phyloP scores from a whole-genome alignment of 2,329 filamentous ascomycete genomes.

The Penicillium sp. region DNA sequence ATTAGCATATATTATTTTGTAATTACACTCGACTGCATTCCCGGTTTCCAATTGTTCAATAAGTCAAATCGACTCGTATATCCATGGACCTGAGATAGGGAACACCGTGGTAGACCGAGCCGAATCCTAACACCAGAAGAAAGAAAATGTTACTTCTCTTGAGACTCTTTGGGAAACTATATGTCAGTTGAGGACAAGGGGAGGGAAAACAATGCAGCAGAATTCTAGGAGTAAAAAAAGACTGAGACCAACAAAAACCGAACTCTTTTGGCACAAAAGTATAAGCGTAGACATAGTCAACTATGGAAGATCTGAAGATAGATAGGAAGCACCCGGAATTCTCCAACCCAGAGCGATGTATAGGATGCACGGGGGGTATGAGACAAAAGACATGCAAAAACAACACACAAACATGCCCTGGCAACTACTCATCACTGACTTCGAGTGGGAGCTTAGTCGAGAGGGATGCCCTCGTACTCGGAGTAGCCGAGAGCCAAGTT shows the following conservation, averaged over 20 bases:
- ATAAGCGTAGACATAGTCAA: constrained; percentile 16
- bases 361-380: constrained; percentile 32
- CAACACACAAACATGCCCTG: constrained; percentile 7
- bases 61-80: not conserved
- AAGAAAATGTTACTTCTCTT: constrained; percentile 1
- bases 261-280: constrained; percentile 10
- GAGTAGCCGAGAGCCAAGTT: constrained; percentile 85
- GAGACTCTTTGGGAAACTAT: not conserved
- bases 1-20: not conserved
- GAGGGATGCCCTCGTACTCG: constrained; percentile 83
- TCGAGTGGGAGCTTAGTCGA: constrained; percentile 41
- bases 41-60: not conserved
- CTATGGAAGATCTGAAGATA: constrained; percentile 23
- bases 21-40: not conserved
- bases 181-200: not conserved
- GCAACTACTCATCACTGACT: constrained; percentile 7
- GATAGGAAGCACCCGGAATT: constrained; percentile 14
- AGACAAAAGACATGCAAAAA: constrained; percentile 20
- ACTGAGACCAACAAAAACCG: constrained; percentile 3
- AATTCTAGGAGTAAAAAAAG: not conserved
- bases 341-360: constrained; percentile 28
- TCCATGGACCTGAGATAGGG: not conserved
- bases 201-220: not conserved
- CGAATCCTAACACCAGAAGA: not conserved
- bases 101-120: not conserved